Percentiles rank a stretch among this genome's conserved stretches.
phyloP scores from a whole-genome alignment of 2,329 filamentous ascomycete genomes.

The Corynespora cassiicola region DNA sequence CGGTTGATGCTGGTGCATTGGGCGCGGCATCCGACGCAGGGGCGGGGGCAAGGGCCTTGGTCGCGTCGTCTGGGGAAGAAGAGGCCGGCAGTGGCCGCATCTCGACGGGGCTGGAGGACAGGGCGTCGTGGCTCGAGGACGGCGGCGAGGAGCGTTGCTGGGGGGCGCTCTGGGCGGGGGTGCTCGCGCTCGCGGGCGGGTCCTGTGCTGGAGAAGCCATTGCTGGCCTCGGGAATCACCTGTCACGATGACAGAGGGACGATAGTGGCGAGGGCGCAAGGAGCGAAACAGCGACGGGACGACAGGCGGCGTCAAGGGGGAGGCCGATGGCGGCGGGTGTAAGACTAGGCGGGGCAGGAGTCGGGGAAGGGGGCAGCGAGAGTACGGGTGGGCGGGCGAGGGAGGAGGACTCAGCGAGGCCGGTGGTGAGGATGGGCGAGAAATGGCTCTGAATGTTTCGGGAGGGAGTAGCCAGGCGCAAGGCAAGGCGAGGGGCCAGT shows the following conservation, averaged over 20 bases:
- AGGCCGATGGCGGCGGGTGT: constrained; percentile 5
- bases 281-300: too few species aligned
- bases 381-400: constrained; percentile 16
- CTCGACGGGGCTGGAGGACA: constrained; percentile 39
- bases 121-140: constrained; percentile 25
- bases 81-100: constrained; percentile 39
- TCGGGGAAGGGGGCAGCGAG: constrained; percentile 12
- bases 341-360: constrained; percentile 9
- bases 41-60: constrained; percentile 18
- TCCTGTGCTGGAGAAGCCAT: constrained; percentile 40
- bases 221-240: constrained; percentile 24
- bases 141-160: constrained; percentile 24
- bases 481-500: too few species aligned
- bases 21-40: constrained; percentile 20
- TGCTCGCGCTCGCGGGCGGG: constrained; percentile 32
- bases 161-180: constrained; percentile 29
- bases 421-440: too few species aligned
- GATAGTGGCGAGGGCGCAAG: too few species aligned
- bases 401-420: too few species aligned
- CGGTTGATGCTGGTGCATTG: too few species aligned
- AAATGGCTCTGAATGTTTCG: constrained; percentile 3
- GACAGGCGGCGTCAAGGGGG: constrained; percentile 23
- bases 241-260: constrained; percentile 21
- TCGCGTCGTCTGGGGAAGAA: constrained; percentile 18
- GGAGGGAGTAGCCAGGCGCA: too few species aligned